Evolutionary conservation across 2,329 filamentous ascomycete genomes (phyloP).

Genomic region (Aspergillus novofumigatus): DNA sequence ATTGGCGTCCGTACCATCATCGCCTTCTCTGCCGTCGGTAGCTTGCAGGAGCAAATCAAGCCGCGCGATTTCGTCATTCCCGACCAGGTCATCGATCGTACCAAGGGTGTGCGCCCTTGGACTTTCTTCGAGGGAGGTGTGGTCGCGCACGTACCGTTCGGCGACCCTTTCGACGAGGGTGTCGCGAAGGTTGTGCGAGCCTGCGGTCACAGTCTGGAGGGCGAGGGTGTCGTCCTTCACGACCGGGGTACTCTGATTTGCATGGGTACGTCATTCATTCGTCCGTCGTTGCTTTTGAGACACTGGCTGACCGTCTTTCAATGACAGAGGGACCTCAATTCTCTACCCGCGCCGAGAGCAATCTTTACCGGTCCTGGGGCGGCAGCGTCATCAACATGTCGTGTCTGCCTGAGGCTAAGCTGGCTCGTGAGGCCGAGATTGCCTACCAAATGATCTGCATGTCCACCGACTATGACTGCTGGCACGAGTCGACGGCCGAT

Average conservation of each 20-base stretch:
- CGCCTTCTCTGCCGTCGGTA: constrained; percentile 92
- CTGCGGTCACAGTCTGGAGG: constrained; percentile 73
- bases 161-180: constrained; percentile 83
- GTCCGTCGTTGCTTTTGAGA: no score
- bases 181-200: constrained; percentile 72
- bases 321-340: constrained; percentile 88
- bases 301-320: background rate
- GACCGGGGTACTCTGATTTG: constrained; percentile 80
- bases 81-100: constrained; percentile 95
- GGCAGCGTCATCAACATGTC: constrained; percentile 99
- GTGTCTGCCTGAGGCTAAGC: constrained; percentile 88
- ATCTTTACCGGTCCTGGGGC: constrained; percentile 92
- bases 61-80: constrained; percentile 96
- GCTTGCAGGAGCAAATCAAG: constrained; percentile 84
- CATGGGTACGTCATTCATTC: constrained; percentile 73
- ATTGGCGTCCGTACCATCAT: constrained; percentile 88
- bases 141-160: constrained; percentile 92
- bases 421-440: constrained; percentile 92
- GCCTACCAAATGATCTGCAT: constrained; percentile 99
- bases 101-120: constrained; percentile 88
- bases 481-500: constrained; percentile 71
- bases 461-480: constrained; percentile 99
- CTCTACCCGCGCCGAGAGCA: constrained; percentile 89
- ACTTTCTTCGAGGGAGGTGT: constrained; percentile 84
- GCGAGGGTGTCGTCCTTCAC: constrained; percentile 81